Evolutionary conservation across 129 eudicot genomes (phyloP).

Genomic region (Ambrosia artemisiifolia): DNA sequence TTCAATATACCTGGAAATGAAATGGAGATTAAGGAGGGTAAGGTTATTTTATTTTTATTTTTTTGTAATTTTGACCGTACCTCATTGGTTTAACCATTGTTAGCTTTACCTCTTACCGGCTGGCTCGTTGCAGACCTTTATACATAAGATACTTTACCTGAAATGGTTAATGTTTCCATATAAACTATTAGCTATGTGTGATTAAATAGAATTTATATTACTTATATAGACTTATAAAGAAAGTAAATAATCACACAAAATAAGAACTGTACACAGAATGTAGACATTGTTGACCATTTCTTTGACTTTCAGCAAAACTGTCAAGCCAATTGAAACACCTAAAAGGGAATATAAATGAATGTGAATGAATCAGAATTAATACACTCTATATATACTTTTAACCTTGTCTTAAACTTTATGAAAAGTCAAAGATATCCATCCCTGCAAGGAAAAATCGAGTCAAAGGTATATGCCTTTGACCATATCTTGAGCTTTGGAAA

Average conservation of each 20-base stretch:
- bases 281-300: background rate
- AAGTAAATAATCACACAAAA: background rate
- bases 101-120: conserved; percentile 15
- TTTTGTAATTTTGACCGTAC: background rate
- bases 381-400: conserved; percentile 2
- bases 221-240: background rate
- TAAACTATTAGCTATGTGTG: background rate
- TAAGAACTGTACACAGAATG: background rate
- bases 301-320: background rate
- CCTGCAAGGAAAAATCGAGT: conserved; percentile 2
- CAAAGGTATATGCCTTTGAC: conserved; percentile 19
- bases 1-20: background rate
- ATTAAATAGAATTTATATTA: background rate
- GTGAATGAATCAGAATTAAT: conserved; percentile 7
- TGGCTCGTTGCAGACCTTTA: background rate
- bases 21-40: background rate
- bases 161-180: background rate
- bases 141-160: background rate
- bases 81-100: background rate
- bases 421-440: background rate
- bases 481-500: background rate
- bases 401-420: conserved; percentile 4
- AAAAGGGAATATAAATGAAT: background rate
- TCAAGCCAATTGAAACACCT: background rate
- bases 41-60: background rate